Evolutionary conservation across 495 filamentous ascomycete genomes (phyloP), one percentile per base, ranked within the genome.

Genomic region (Trichoderma parareesei): DNA sequence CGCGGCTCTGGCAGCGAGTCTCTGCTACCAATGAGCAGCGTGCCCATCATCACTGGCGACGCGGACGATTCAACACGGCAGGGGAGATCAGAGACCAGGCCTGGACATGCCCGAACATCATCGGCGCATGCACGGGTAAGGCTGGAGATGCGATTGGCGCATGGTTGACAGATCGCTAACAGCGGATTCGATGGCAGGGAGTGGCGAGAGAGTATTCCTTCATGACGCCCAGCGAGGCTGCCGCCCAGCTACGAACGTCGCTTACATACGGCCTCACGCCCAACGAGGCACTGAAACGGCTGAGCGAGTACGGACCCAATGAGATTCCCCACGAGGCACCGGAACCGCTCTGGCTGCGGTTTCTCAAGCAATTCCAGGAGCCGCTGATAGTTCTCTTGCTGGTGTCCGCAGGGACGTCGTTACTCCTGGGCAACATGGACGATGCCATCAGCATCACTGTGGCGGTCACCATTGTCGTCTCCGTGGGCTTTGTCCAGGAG

Each of bases 401-500:
- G 5, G 87, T 81, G 7, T 97, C 93, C n/a, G 93, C 94, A 0
- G 89, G 83, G 6, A 86, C 96, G 48, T 97, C 92, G 0, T 87
- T 97, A 59, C 70, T 97, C 60, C 92, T 99, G 82, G 93, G 94
- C 38, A 98, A 99, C 71, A 86, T 88, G 76, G 93, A 97, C 68
- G 94, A 99, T 79, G 95, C 95, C 5, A 78, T 98, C 69, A 97
- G 93, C 75, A 99, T 99, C 70, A 80, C 93, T 2, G 84, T 96
- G 41, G 94, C 94, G 2, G 94, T 99, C 7, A 94, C 92, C 55
- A 98, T 99, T 71, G 94, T 99, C 18, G 92, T 98, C 44, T 90
- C 90, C 1, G 94, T 98, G 62, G 94, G 92, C 11, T 99, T 99
- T 71, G 84, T 98, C 64, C 94, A 99, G 72, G 94, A 99, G 75